Conservation (phyloP, 768 basidiomycete species). For the Lactarius quietus region DNA sequence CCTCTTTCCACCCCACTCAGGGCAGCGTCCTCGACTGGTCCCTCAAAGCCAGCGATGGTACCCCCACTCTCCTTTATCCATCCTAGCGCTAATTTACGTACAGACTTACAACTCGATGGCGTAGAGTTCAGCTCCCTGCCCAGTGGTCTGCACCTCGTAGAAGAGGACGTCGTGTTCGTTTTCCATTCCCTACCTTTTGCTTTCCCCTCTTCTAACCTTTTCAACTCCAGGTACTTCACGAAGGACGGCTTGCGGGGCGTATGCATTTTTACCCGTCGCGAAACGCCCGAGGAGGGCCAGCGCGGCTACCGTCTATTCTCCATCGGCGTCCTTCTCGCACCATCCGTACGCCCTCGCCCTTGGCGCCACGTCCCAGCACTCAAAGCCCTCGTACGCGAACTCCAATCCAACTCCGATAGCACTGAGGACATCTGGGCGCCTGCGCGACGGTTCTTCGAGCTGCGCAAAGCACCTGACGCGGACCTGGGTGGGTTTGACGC, state of each 20-base stretch:
- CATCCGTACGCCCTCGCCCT: constrained; percentile 62
- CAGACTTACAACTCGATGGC: constrained; percentile 63
- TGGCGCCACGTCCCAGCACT: constrained; percentile 69
- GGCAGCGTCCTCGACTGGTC: constrained; percentile 82
- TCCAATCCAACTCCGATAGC: constrained; percentile 44
- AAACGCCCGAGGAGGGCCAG: constrained; percentile 66
- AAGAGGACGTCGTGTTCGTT: constrained; percentile 76
- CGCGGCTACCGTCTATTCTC: constrained; percentile 79
- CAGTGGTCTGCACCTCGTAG: constrained; percentile 76
- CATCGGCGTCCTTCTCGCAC: constrained; percentile 67
- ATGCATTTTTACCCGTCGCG: constrained; percentile 67
- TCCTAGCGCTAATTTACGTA: neutral
- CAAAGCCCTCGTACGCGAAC: constrained; percentile 51
- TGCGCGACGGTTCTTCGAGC: constrained; percentile 60
- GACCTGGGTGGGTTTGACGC: constrained; percentile 55
- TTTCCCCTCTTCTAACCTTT: constrained; percentile 7
- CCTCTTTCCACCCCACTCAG: constrained; percentile 79
- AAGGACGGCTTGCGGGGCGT: constrained; percentile 68
- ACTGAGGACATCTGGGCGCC: constrained; percentile 55
- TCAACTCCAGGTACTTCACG: constrained; percentile 57
- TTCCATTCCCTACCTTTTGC: constrained; percentile 5
- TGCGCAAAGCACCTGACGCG: constrained; percentile 47
- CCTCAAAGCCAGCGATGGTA: constrained; percentile 62
- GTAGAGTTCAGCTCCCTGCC: constrained; percentile 81
- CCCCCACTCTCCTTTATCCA: constrained; percentile 30